A percentile compares a stretch with the other conserved stretches of the same genome.
Conservation (phyloP, 352 stramenopile species). For the Globisporangium radiosum region DNA sequence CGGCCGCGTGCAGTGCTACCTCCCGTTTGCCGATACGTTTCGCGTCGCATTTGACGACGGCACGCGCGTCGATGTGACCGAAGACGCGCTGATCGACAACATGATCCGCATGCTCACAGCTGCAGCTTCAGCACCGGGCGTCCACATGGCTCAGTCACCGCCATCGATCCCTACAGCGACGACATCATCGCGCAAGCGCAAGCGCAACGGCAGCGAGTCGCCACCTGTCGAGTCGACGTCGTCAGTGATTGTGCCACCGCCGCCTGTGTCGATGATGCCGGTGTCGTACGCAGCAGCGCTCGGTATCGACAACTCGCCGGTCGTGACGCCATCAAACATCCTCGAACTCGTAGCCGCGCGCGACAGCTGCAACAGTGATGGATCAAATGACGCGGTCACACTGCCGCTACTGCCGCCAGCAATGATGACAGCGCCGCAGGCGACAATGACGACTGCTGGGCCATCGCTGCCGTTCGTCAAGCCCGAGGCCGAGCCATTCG, state of each 20-base stretch:
- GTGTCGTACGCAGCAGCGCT: constrained; percentile 12
- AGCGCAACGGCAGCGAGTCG: constrained; percentile 8
- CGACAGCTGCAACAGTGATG: neutral
- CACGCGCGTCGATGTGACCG: constrained; percentile 33
- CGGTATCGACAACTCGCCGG: constrained; percentile 10
- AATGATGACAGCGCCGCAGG: neutral
- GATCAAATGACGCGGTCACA: neutral
- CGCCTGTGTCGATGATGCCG: constrained; percentile 12
- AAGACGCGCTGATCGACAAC: constrained; percentile 50
- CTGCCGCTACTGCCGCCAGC: neutral
- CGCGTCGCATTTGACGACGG: constrained; percentile 47
- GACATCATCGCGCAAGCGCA: constrained; percentile 1
- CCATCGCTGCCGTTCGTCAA: constrained; percentile 2
- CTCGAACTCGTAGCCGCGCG: constrained; percentile 9
- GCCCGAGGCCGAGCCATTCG: constrained; percentile 7
- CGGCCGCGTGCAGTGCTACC: constrained; percentile 43
- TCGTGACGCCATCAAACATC: constrained; percentile 14
- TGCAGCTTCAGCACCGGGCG: neutral
- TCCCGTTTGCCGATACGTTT: constrained; percentile 58
- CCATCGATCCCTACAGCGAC: neutral
- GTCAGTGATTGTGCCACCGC: constrained; percentile 3
- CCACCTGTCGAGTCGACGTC: constrained; percentile 10
- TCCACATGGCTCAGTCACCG: neutral
- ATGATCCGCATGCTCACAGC: constrained; percentile 40
- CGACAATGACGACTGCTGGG: neutral